Evolutionary conservation across 768 basidiomycete genomes (phyloP).

Genomic region (Tricholoma bakamatsutake): DNA sequence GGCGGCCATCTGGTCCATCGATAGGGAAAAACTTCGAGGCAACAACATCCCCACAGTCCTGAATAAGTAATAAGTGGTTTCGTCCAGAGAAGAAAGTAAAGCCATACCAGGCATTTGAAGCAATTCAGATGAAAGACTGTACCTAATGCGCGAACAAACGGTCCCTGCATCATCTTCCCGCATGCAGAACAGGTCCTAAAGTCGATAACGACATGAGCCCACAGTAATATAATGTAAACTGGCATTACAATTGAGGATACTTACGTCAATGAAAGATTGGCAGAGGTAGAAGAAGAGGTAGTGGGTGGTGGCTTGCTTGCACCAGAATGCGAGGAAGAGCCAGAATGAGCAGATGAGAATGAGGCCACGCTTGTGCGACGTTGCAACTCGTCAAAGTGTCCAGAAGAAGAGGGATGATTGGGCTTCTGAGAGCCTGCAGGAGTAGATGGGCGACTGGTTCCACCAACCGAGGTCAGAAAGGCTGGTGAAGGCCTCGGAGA

Average conservation of each 20-base stretch:
- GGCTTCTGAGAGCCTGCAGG: conserved; percentile 45
- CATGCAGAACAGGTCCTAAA: conserved; percentile 71
- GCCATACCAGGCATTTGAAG: conserved; percentile 92
- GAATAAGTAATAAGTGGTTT: conserved; percentile 1
- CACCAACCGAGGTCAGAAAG: conserved; percentile 37
- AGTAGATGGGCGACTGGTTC: conserved; percentile 50
- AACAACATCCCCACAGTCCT: conserved; percentile 97
- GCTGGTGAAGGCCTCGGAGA: conserved; percentile 40
- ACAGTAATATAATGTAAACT: conserved; percentile 9
- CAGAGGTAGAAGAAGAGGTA: conserved; percentile 51
- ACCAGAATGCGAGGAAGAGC: conserved; percentile 35
- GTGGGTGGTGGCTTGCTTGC: conserved; percentile 42
- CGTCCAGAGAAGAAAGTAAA: conserved; percentile 7
- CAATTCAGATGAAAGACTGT: conserved; percentile 96
- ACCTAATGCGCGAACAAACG: conserved; percentile 92
- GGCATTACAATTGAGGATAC: conserved; percentile 20
- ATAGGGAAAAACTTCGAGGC: conserved; percentile 99
- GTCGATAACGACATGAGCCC: conserved; percentile 20
- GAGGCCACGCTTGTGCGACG: conserved; percentile 44
- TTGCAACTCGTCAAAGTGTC: conserved; percentile 42
- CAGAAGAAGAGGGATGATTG: conserved; percentile 47
- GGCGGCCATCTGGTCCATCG: conserved; percentile 83
- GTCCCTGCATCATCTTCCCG: conserved; percentile 82
- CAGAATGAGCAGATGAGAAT: conserved; percentile 50
- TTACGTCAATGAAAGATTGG: conserved; percentile 56